These are phyloP conservation scores for Syzygium syzygioides DNA, from an alignment of 441 rosid species.

Conservation along the genomic window DNA sequence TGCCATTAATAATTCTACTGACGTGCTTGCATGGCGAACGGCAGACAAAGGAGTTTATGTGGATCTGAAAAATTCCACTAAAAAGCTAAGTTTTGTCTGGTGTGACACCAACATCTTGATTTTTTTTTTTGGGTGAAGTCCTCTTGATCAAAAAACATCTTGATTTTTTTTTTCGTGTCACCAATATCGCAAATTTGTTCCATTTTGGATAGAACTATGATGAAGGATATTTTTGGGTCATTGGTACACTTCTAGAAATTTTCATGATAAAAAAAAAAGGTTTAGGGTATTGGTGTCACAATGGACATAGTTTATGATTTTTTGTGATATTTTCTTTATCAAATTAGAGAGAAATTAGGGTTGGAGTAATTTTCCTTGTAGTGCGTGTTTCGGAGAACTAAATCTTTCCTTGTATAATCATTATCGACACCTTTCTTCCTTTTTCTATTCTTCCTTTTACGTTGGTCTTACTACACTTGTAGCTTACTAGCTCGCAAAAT, in stretches of 20 bases:
- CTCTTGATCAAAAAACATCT: no score
- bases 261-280: background rate
- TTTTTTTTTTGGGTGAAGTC: no score
- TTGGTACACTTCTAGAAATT: background rate
- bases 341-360: background rate
- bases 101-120: background rate
- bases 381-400: background rate
- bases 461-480: background rate
- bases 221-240: background rate
- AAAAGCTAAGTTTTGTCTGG: background rate
- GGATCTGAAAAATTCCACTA: background rate
- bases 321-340: background rate
- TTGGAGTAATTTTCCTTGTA: background rate
- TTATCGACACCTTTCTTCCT: background rate
- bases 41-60: background rate
- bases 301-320: background rate
- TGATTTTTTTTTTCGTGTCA: rapidly evolving
- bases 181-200: background rate
- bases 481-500: background rate
- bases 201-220: background rate
- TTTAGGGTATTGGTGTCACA: background rate
- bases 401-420: background rate
- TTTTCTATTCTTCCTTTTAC: background rate
- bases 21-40: background rate
- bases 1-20: background rate